These are phyloP conservation scores for Phaeophleospora eucalypticola DNA, from an alignment of 2,329 filamentous ascomycete species.

Conservation along the genomic window DNA sequence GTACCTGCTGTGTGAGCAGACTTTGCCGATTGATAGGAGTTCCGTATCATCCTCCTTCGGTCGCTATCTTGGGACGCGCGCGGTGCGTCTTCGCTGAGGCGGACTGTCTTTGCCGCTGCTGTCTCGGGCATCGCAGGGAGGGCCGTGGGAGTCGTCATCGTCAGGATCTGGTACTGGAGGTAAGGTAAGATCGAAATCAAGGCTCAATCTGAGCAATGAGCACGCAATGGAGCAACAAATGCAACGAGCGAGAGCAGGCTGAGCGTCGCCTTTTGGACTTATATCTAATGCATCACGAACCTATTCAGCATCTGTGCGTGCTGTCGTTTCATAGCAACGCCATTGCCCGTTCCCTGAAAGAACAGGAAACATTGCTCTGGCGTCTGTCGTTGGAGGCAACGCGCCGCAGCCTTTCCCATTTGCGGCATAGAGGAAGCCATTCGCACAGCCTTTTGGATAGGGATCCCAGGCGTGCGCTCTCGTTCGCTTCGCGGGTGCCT, in stretches of 20 bases:
- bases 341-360: background rate
- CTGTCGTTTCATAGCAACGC: background rate
- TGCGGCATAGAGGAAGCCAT: background rate
- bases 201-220: background rate
- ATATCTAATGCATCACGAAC: background rate
- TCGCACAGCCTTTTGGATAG: background rate
- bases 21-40: slow-evolving; percentile 4
- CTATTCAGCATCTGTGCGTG: background rate
- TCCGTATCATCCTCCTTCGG: slow-evolving; percentile 4
- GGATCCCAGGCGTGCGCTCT: background rate
- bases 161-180: background rate
- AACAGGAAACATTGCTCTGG: background rate
- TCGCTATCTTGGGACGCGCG: slow-evolving; percentile 1
- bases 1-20: slow-evolving; percentile 2
- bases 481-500: background rate
- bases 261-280: background rate
- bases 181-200: background rate
- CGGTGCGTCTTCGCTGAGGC: slow-evolving; percentile 3
- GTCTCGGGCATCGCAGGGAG: slow-evolving; percentile 4
- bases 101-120: background rate
- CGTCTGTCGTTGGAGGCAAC: slow-evolving; percentile 2
- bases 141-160: slow-evolving; percentile 1
- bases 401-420: background rate
- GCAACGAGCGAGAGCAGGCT: background rate
- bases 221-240: background rate